Conservation (phyloP, 2,329 filamentous ascomycete species). For the Leptodontidium sp. region DNA sequence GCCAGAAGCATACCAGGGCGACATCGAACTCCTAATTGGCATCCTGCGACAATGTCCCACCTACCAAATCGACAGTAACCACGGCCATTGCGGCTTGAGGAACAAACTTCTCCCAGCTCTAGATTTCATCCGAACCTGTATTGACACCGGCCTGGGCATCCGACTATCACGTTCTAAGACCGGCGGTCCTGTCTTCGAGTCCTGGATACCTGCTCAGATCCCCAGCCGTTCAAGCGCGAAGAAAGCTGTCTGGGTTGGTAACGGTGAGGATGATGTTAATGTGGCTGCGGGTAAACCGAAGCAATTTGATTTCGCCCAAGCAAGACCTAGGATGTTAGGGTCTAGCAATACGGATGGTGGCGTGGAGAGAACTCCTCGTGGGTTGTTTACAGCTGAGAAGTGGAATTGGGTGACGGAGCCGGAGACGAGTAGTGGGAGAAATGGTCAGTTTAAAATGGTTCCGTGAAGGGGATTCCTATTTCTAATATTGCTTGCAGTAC, state of each 20-base stretch:
- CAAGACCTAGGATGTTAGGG: conserved; percentile 59
- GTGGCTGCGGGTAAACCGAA: conserved; percentile 28
- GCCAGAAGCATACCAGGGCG: conserved; percentile 58
- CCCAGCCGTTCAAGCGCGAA: conserved; percentile 15
- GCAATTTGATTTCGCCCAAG: conserved; percentile 54
- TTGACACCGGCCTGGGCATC: conserved; percentile 50
- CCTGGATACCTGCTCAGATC: conserved; percentile 34
- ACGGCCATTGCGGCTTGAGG: conserved; percentile 76
- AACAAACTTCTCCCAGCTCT: conserved; percentile 71
- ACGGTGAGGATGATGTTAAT: conserved; percentile 34
- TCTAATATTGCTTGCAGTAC: neutral
- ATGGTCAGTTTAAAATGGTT: conserved; percentile 16
- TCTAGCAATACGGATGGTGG: conserved; percentile 59
- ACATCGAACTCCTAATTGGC: conserved; percentile 67
- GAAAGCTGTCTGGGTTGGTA: conserved; percentile 38
- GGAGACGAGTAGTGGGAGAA: conserved; percentile 22
- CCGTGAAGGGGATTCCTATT: neutral
- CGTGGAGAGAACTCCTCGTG: conserved; percentile 59
- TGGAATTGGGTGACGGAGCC: conserved; percentile 63
- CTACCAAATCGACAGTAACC: conserved; percentile 79
- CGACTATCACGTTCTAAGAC: conserved; percentile 38
- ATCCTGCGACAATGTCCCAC: conserved; percentile 70
- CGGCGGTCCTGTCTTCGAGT: conserved; percentile 39
- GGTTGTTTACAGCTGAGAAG: conserved; percentile 61
- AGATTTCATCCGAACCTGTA: conserved; percentile 67